Evolutionary conservation across 306 rosid genomes (phyloP), one percentile per base, ranked within the genome.

Genomic region (Cucurbita maxima): DNA sequence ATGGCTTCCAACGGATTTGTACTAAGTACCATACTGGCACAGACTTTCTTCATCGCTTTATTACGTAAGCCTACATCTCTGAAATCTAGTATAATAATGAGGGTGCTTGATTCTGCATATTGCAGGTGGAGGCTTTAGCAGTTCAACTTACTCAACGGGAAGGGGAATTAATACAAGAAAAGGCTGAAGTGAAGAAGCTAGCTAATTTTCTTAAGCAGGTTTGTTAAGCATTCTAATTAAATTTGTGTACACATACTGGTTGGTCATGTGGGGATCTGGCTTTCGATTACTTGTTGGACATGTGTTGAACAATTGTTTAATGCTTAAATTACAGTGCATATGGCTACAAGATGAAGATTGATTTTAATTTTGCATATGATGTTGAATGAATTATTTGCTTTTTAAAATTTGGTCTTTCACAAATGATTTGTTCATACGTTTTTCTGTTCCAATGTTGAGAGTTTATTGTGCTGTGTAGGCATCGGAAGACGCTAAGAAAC

Each of bases 121-220:
- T 79, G 43, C 58, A 86, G 90, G 90, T 86, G 58, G 90, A 83
- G 83, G 97, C 98, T 76, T 84, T 93, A 47, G 94, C 97, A 50
- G 89, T 93, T 80, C 98, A 93, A 75, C 80, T 93, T 85, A 90
- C 94, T 76, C 97, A 82, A 63, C 81, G 89, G 58, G 89, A 85
- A 83, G 89, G 89, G 66, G 87, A 85, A 78, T 57, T 85, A 44
- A 74, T 89, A 80, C 97, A 85, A 89, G 99, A 94, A 83, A 94
- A 91, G 84, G 72, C 97, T 6, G 99, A 94, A 83, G 99, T 94
- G 79, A 94, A 91, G 87, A 91, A 85, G 82, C 85, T 94, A 63
- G 96, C 97, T 75, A 89, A 78, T 83, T 94, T 94, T 89, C 97
- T 94, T 79, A 94, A 94, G 88, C 95, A 89, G 97, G 99, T 89